phyloP scores from a whole-genome alignment of 2,329 filamentous ascomycete genomes.

The Aspergillus bombycis region DNA sequence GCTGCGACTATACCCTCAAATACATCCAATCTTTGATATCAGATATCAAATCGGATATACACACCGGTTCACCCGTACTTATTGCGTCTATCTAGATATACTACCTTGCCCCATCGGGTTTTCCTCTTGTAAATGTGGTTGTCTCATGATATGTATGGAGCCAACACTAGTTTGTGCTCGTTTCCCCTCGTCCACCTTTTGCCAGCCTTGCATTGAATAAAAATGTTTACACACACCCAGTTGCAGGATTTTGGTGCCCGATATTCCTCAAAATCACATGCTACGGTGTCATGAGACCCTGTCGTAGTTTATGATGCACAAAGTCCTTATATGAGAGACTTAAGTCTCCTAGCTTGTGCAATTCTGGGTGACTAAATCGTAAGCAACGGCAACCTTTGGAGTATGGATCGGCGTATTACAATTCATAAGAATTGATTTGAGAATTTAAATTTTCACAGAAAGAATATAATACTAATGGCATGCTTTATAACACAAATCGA shows the following conservation, averaged over 20 bases:
- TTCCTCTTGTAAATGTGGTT: background rate
- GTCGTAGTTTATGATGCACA: background rate
- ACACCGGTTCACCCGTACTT: background rate
- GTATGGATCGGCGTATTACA: background rate
- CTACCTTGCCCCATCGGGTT: background rate
- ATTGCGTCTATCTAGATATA: background rate
- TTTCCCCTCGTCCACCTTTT: background rate
- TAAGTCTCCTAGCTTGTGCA: background rate
- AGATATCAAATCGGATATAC: background rate
- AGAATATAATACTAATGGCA: constrained; percentile 7
- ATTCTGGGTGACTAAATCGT: background rate
- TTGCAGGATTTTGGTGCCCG: background rate
- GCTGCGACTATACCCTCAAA: background rate
- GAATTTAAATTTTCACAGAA: constrained; percentile 7
- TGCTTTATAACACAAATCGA: constrained; percentile 34
- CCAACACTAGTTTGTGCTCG: background rate
- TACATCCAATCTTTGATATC: background rate
- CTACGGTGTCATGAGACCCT: background rate
- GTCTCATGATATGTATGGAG: background rate
- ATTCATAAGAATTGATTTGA: background rate
- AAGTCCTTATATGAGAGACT: background rate
- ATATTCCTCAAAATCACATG: constrained; percentile 2
- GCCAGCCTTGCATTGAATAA: background rate
- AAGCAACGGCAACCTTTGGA: background rate
- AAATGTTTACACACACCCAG: background rate